phyloP scores from a whole-genome alignment of 2,329 filamentous ascomycete genomes.

The Claviceps purpurea region DNA sequence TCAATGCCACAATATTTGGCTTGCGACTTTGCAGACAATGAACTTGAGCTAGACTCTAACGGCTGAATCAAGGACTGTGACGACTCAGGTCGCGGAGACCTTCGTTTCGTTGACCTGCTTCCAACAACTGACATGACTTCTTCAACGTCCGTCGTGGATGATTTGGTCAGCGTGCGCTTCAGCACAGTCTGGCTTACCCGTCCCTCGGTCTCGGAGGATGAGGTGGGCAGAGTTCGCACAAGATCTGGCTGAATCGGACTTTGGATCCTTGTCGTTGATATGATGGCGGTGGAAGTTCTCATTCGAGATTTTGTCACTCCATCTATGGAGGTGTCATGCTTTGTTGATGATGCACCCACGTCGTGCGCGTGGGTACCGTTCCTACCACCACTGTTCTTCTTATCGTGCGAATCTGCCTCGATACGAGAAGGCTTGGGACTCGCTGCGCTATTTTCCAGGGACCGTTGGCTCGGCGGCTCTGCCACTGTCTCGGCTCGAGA shows the following conservation, averaged over 20 bases:
- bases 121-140: slow-evolving; percentile 1
- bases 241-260: background rate
- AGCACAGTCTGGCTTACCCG: background rate
- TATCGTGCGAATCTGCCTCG: slow-evolving; percentile 8
- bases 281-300: background rate
- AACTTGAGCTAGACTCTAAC: slow-evolving; percentile 3
- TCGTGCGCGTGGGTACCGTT: background rate
- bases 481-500: background rate
- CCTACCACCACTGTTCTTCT: background rate
- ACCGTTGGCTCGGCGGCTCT: background rate
- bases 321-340: background rate
- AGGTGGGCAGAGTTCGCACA: slow-evolving; percentile 4
- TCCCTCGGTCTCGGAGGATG: slow-evolving; percentile 4
- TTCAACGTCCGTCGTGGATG: background rate
- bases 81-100: background rate
- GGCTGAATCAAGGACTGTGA: slow-evolving; percentile 5
- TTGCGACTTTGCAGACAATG: background rate
- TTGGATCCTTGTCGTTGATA: background rate
- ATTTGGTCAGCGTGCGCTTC: background rate
- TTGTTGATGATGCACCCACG: background rate
- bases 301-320: background rate
- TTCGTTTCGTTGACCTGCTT: background rate
- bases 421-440: slow-evolving; percentile 10
- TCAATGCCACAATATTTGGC: slow-evolving; percentile 20
- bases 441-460: slow-evolving; percentile 6